Conservation (phyloP, 176 grass and related monocot species). For the Thinopyrum elongatum region DNA sequence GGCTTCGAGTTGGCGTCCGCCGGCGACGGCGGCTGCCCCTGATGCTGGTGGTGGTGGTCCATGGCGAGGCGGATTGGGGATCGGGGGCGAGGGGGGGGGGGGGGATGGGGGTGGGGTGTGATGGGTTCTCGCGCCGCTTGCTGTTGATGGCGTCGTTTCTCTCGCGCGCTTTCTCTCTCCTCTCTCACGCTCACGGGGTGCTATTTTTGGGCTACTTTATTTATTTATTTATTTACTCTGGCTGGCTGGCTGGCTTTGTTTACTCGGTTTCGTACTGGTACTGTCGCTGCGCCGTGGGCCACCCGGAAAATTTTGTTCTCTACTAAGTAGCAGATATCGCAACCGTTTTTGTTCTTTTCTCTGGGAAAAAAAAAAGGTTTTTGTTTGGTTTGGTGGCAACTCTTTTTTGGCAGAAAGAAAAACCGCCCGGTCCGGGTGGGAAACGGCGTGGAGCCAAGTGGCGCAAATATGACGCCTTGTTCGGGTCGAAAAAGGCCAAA, state of each 20-base stretch:
- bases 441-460: not conserved
- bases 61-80: slow-evolving; percentile 36
- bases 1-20: slow-evolving; percentile 44
- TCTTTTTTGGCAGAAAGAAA: not conserved
- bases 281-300: not conserved
- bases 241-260: not conserved
- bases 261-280: not conserved
- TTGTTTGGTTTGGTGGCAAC: not conserved
- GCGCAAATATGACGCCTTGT: not conserved
- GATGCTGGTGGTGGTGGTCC: slow-evolving; percentile 34
- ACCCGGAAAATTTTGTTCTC: not conserved
- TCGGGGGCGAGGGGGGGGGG: not conserved
- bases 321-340: not conserved
- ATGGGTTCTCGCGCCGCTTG: not conserved
- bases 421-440: not conserved
- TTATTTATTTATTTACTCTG: not conserved
- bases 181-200: not conserved
- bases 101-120: not conserved
- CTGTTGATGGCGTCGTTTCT: not conserved
- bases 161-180: slow-evolving; percentile 47
- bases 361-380: not conserved
- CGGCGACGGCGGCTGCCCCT: slow-evolving; percentile 6
- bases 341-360: not conserved
- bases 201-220: not conserved
- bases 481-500: not conserved